Base-by-base conservation (phyloP, 768 basidiomycete genomes). In the Calocera cornea region DNA sequence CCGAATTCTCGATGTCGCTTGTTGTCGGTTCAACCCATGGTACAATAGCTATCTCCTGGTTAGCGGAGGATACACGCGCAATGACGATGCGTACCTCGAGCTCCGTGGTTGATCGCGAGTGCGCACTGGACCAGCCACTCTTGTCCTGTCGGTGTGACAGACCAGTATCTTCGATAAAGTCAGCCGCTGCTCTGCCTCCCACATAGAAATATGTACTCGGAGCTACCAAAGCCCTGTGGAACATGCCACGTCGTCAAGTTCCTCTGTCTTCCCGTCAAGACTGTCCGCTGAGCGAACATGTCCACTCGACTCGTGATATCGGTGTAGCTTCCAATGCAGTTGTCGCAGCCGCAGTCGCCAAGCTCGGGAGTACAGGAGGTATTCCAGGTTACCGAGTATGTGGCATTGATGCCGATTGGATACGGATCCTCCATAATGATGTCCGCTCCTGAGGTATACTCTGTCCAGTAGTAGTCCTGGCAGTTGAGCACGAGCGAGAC, bases 231-330 rank as follows among this genome's bases (percentile, higher is more conserved):
- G 0, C 82, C 89, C 75, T 92, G 90, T 0, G 89, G 87, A 0
- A 91, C 89, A 1, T 86, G 84, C 90, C 89, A 91, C 0, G 90
- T 80, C 1, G 86, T 82, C 73, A 88, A 86, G 3, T 81, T 83
- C 12, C 83, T 78, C 70, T 86, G 85, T 85, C 87, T 87, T 1
- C 87, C 87, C 69, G 86, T 82, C 63, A 83, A 79, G 68, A 83
- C 81, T 17, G 87, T 71, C 24, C 88, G 80, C 64, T 84, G 77
- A 63, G 76, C 76, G 76, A 86, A 90, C 68, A 86, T 81, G 64
- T 88, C 84, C 79, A 90, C 84, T 34, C 89, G 79, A 0, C 78
- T 79, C 12, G 84, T 82, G 65, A 90, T 85, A 72, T 91, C 89
- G 68, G 85, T 82, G 70, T 89, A 87, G 27, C 69, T 77, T 1